Percentiles rank a stretch among this genome's conserved stretches.
These are phyloP conservation scores for Coemansia sp. DNA, from an alignment of 192 early-diverging fungal species.

Conservation along the genomic window DNA sequence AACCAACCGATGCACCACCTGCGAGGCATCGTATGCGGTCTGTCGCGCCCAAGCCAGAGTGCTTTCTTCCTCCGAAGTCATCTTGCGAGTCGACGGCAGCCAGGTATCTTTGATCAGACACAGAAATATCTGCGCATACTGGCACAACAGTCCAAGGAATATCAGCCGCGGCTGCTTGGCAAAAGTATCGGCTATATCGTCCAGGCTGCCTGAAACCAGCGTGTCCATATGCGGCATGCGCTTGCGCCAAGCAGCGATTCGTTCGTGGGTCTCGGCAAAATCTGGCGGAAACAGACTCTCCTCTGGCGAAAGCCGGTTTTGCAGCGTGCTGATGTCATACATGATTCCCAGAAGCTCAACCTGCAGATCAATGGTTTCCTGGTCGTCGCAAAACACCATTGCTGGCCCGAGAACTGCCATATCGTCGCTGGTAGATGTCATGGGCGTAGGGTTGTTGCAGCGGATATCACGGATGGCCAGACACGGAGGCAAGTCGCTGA, in stretches of 20 bases:
- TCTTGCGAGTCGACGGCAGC: slow-evolving; percentile 24
- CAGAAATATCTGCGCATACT: slow-evolving; percentile 41
- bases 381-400: slow-evolving; percentile 40
- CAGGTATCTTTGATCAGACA: slow-evolving; percentile 51
- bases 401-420: slow-evolving; percentile 33
- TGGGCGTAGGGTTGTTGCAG: slow-evolving; percentile 30
- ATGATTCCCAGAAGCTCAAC: slow-evolving; percentile 40
- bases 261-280: slow-evolving; percentile 18
- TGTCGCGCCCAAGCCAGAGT: slow-evolving; percentile 36
- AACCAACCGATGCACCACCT: slow-evolving; percentile 38
- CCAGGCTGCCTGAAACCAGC: slow-evolving; percentile 21
- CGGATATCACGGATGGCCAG: slow-evolving; percentile 34
- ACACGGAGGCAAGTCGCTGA: slow-evolving; percentile 41
- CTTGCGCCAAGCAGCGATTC: slow-evolving; percentile 27
- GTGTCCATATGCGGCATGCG: slow-evolving; percentile 26
- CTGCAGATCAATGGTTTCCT: slow-evolving; percentile 28
- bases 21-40: slow-evolving; percentile 27
- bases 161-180: slow-evolving; percentile 14
- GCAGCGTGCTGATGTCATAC: slow-evolving; percentile 36
- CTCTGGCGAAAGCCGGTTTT: slow-evolving; percentile 32
- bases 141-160: slow-evolving; percentile 32
- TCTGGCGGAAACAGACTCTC: slow-evolving; percentile 26
- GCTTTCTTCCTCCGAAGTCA: slow-evolving; percentile 27
- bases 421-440: slow-evolving; percentile 4
- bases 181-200: slow-evolving; percentile 14